Evolutionary conservation across 2,329 filamentous ascomycete species (phyloP), one percentile per base, ranked within the genome.

Genomic region (Sporothrix inflata): DNA sequence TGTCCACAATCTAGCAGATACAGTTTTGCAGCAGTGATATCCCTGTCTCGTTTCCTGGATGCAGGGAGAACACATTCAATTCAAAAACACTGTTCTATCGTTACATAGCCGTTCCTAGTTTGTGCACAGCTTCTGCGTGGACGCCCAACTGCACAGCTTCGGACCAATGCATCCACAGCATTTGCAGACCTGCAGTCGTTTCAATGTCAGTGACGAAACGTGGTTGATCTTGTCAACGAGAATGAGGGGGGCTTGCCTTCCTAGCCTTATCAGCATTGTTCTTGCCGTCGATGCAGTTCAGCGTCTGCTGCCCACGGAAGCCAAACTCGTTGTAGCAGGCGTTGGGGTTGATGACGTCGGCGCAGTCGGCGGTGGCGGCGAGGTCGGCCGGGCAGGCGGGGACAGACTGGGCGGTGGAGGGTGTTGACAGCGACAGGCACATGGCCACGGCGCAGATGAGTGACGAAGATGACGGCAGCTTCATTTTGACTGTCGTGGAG

Each of bases 281-380:
- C 2, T 73, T 78, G 1, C 80, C 81, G 7, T 80, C 80, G 47
- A 83, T 81, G 70, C 81, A 83, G 0, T 76, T 74, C 14, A 83
- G 75, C 1, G 81, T 83, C 68, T 79, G 79, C 9, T 79, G 71
- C 70, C 75, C 74, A 5, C 72, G 76, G 74, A 80, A 83, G 4
- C 80, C 75, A 75, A 79, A 82, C 74, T 81, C 76, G 75, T 83
- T 83, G 75, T 83, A 83, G 76, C 81, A 83, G 34, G 81, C 81
- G 63, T 78, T 80, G 21, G 81, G 80, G 63, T 83, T 80, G 73
- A 82, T 80, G 42, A 83, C 81, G 47, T 78, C 80, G 21, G 80
- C 79, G 66, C 81, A 83, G 38, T 83, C 81, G 61, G 82, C 79
- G 12, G 78, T 80, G 2, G 75, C 76, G 1, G 79, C 79, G 9